Base-by-base conservation (phyloP, 164 flowering plant genomes). In the Protea cynaroides region DNA sequence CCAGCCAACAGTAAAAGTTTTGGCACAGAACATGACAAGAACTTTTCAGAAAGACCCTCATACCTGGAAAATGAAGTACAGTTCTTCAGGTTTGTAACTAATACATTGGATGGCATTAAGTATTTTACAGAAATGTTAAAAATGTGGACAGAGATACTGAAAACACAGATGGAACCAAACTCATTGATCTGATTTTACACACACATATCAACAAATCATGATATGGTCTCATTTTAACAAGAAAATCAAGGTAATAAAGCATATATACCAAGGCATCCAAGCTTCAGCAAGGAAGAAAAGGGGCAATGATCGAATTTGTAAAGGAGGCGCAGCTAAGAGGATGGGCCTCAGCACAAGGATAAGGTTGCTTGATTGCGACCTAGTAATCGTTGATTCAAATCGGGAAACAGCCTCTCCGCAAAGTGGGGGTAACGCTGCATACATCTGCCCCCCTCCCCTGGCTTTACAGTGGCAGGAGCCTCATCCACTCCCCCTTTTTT, bases 1-100 rank as follows among this genome's bases (percentile, higher is more conserved):
- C 97, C 98, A 34, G 98, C 98, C 66, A 94, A 71, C n/a, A 94
- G 81, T 73, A 94, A 74, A 65, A 94, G 82, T 75, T 94, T 94
- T 58, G 98, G 92, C 51, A 88, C 95, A 58, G 95, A 87, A 66
- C 72, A 82, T 11, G 96, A 85, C 59, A 91, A 75, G 75, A 89
- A 94, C 67, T 78, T 79, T 23, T 94, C 98, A 10, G 98, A 94
- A 69, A 94, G 97, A 38, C 97, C 97, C 78, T 91, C 97, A 76
- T 94, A 93, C 98, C 98, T 93, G 81, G 58, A 64, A 80, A 24
- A 65, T 52, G 19, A 47, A 22, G 51, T 50, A 34, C 38, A 34
- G 8, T 17, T 47, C 38, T 8, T 19, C 46, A 14, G 57, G 22
- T 40, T 51, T 18, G 25, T 38, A 54, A 53, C 13, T 2, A 29